Evolutionary conservation across 1,139 yeast species (phyloP).

Genomic region (Pichia sp.): DNA sequence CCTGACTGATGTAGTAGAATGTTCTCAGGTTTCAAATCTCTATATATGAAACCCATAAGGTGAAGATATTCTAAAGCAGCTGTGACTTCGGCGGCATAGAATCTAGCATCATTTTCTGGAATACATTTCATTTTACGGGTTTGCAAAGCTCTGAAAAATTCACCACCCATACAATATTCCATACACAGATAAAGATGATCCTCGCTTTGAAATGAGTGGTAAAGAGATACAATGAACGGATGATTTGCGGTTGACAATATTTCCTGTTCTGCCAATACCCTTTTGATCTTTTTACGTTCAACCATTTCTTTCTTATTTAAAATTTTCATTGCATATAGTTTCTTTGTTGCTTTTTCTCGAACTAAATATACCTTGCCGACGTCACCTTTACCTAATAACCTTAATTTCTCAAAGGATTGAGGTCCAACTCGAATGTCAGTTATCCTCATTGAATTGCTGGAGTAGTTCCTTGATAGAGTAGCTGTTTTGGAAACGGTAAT

Average conservation of each 20-base stretch:
- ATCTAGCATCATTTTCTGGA: constrained; percentile 80
- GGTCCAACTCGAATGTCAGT: constrained; percentile 79
- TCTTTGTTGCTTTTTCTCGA: constrained; percentile 65
- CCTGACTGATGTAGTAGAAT: constrained; percentile 91
- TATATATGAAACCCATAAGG: constrained; percentile 90
- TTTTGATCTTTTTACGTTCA: constrained; percentile 84
- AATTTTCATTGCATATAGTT: constrained; percentile 88
- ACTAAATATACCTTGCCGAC: constrained; percentile 95
- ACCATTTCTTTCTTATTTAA: constrained; percentile 89
- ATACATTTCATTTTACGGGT: constrained; percentile 84
- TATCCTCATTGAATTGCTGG: constrained; percentile 63
- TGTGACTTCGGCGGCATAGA: constrained; percentile 96
- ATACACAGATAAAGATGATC: constrained; percentile 90
- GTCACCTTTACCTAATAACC: constrained; percentile 90
- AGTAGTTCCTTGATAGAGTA: constrained; percentile 47
- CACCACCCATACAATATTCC: constrained; percentile 99
- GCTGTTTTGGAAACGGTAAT: constrained; percentile 25
- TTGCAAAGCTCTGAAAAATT: constrained; percentile 92
- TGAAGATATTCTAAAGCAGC: constrained; percentile 96
- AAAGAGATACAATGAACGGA: constrained; percentile 92
- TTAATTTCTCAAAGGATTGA: constrained; percentile 78
- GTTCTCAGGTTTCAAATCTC: constrained; percentile 94
- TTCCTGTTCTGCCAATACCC: constrained; percentile 95
- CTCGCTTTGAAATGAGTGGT: constrained; percentile 93
- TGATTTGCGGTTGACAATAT: constrained; percentile 92